phyloP scores from a whole-genome alignment of 176 grass and related monocot genomes.

The Cenchrus fungigraminus region DNA sequence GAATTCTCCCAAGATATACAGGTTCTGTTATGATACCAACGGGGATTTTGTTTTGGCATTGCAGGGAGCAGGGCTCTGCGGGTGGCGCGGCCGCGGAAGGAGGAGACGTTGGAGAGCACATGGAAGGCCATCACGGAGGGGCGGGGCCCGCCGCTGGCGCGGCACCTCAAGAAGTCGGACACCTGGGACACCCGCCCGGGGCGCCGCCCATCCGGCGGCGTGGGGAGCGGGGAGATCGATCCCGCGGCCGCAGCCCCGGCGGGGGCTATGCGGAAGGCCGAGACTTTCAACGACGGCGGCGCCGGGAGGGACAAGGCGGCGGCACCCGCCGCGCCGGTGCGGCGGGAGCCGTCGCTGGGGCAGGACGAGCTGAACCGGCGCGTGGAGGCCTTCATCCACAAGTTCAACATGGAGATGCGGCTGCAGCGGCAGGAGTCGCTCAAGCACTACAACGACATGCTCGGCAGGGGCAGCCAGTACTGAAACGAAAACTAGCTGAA shows the following conservation, averaged over 20 bases:
- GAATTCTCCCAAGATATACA: neutral
- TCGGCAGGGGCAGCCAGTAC: constrained; percentile 55
- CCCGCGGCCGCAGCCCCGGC: neutral
- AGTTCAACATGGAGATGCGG: constrained; percentile 99
- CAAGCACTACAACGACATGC: constrained; percentile 85
- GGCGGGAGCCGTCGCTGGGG: constrained; percentile 76
- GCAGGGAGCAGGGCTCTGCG: constrained; percentile 66
- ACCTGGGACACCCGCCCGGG: constrained; percentile 68
- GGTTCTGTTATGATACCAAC: neutral
- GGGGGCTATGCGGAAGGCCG: constrained; percentile 63
- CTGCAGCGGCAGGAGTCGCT: constrained; percentile 91
- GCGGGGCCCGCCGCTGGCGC: constrained; percentile 62
- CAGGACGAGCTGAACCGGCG: constrained; percentile 92
- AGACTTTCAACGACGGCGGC: constrained; percentile 71
- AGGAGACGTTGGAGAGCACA: constrained; percentile 87
- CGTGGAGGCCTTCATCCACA: constrained; percentile 96
- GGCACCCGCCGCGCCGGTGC: constrained; percentile 39
- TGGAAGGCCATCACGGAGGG: constrained; percentile 99
- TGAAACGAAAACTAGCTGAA: constrained; percentile 7
- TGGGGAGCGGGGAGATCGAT: constrained; percentile 30
- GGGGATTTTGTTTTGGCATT: neutral
- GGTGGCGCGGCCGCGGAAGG: constrained; percentile 63
- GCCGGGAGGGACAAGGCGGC: neutral
- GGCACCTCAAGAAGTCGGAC: constrained; percentile 97
- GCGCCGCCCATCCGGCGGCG: constrained; percentile 35